Evolutionary conservation across 768 basidiomycete genomes (phyloP).

Genomic region (Tulasnella sp.): DNA sequence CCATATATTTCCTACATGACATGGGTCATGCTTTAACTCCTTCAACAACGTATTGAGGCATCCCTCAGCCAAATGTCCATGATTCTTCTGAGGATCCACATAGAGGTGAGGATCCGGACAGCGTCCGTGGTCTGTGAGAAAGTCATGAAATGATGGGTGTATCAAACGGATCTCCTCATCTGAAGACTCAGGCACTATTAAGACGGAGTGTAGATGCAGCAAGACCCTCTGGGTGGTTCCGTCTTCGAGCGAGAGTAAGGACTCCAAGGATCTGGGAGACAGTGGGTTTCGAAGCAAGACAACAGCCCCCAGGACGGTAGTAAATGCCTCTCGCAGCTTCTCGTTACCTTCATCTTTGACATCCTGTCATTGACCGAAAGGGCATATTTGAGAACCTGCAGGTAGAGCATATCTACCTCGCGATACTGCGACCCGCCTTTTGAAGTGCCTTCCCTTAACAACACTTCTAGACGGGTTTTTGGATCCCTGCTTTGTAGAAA

Average conservation of each 20-base stretch:
- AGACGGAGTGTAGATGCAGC: conserved; percentile 7
- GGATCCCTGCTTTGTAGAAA: neutral
- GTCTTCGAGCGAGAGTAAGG: neutral
- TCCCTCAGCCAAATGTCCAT: neutral
- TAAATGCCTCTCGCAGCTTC: neutral
- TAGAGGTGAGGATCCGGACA: neutral
- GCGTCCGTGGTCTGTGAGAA: conserved; percentile 5
- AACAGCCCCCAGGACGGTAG: neutral
- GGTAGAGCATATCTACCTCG: neutral
- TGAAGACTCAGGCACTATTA: neutral
- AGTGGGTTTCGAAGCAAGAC: neutral
- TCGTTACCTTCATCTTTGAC: neutral
- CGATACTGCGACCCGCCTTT: neutral
- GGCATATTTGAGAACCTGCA: neutral
- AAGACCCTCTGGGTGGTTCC: neutral
- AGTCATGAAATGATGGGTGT: conserved; percentile 23
- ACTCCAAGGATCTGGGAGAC: neutral
- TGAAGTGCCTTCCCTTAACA: neutral
- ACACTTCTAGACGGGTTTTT: neutral
- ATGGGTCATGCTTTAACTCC: neutral
- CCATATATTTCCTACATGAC: neutral
- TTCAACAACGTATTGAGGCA: neutral
- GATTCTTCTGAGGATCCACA: neutral
- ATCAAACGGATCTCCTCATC: neutral
- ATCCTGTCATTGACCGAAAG: neutral